Evolutionary conservation across 2,329 filamentous ascomycete species (phyloP), one percentile per base, ranked within the genome.

Genomic region (Spiromastix sp.): DNA sequence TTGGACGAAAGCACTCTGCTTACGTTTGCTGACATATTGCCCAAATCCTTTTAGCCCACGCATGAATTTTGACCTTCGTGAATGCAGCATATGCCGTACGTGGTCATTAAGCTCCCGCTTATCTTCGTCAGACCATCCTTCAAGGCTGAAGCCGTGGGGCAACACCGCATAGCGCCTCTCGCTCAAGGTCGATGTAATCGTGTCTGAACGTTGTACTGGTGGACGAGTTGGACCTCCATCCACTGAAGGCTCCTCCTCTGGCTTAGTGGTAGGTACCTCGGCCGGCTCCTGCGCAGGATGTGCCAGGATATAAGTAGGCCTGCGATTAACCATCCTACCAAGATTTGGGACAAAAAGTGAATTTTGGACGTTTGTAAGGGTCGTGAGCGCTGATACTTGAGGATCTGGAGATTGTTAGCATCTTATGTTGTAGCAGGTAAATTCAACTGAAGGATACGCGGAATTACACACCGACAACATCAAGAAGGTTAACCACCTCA

Each of bases 331-430:
- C 47, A 76, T 77, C 39, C 69, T 66, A 26, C 85, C 85, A n/a
- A 93, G 66, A 44, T 86, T 79, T 0, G 85, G 85, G 2, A 93
- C 66, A 57, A 93, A 93, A 7, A 93, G 73, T 0, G 85, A 91
- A 54, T 93, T 93, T 50, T 93, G 85, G 13, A 93, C 79, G 49
- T 93, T 93, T 28, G 83, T 93, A 7, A 93, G 71, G 10, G 84
- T 89, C 0, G 83, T 85, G 3, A 93, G 64, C 0, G 85, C 85
- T 22, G 83, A 77, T 3, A 93, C 78, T 60, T 93, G 83, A 27
- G 85, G 84, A 48, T 93, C 85, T 86, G 44, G 4, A 57, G 44
- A n/a, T n/a, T 31, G 30, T 39, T 24, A 21, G 9, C 20, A 25
- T 24, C 16, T 19, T n/a, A 9, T n/a, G n/a, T n/a, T n/a, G n/a